phyloP scores from a whole-genome alignment of 1,284 basidiomycete species.

The Marasmius oreades region DNA sequence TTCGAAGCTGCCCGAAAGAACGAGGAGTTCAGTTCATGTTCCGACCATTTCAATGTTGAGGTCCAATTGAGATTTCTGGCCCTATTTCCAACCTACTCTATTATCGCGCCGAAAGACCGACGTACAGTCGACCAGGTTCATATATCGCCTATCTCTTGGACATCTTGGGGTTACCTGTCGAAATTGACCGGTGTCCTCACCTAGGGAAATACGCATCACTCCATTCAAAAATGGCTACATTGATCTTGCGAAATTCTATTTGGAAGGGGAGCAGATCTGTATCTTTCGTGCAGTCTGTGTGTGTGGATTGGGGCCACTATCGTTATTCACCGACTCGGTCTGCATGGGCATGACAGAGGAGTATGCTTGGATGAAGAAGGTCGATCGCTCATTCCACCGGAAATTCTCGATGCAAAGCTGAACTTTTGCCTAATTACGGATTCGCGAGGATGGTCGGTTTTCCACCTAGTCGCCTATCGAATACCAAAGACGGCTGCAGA shows the following conservation, averaged over 20 bases:
- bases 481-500: conserved; percentile 1
- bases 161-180: conserved; percentile 2
- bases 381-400: not conserved
- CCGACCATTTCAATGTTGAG: conserved; percentile 4
- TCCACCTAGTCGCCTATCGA: not conserved
- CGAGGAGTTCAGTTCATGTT: conserved; percentile 5
- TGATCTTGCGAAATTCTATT: conserved; percentile 5
- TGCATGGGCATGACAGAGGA: not conserved
- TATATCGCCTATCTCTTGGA: conserved; percentile 9
- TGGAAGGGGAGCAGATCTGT: conserved; percentile 9
- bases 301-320: not conserved
- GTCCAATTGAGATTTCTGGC: not conserved
- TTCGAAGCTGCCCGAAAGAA: conserved; percentile 4
- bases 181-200: not conserved
- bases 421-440: not conserved
- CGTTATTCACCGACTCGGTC: conserved; percentile 5
- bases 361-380: not conserved
- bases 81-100: conserved; percentile 7
- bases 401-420: not conserved
- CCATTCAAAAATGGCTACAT: conserved; percentile 6
- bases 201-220: not conserved
- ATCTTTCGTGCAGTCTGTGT: conserved; percentile 2
- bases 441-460: not conserved
- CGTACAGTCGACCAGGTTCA: not conserved
- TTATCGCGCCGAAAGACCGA: conserved; percentile 3